Base-by-base conservation (phyloP, 441 rosid species). In the Croton laevigatus region DNA sequence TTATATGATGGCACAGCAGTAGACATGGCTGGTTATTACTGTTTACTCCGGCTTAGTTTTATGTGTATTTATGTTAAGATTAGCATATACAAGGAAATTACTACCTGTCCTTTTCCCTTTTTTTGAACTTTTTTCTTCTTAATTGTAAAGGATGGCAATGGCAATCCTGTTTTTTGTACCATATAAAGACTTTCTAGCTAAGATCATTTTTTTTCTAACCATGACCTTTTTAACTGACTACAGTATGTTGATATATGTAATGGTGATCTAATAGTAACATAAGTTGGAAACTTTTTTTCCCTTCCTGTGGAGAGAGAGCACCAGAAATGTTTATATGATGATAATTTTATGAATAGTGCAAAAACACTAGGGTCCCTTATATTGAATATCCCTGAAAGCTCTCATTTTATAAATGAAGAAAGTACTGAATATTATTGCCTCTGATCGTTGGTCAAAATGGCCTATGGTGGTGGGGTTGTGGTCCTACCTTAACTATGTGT, bases 11-110 rank as follows among this genome's bases (percentile, higher is more conserved):
- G 73, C 52, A 59, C 19, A 49, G 81, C 62, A 23, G 49, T 4
- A 40, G 44, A 40, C 44, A 59, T 36, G 1, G 80, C 75, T 74
- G 77, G 73, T 52, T 36, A 57, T 65, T 82, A 71, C 71, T 75
- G 57, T 77, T 62, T 78, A 60, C 76, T 61, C 72, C 74, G 68
- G 82, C 79, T 55, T 53, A 70, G 67, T 44, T 27, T 38, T 40
- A 62, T 10, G 53, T 51, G 58, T 16, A 14, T 16, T 3, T 49
- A 45, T 45, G 3, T 45, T 46, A 17, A 68, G 36, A 17, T 16
- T 51, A 51, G 17, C 58, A 8, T 49, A 17, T 46, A 44, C 19
- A 19, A n/a, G 6, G 3, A 17, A 27, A 19, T 52, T 23, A n/a
- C 55, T 1, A 20, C 23, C 49, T 40, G 10, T 8, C 0, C 7